Conservation (phyloP, 2,329 filamentous ascomycete genomes). For the Monilinia vaccinii-corymbosi region DNA sequence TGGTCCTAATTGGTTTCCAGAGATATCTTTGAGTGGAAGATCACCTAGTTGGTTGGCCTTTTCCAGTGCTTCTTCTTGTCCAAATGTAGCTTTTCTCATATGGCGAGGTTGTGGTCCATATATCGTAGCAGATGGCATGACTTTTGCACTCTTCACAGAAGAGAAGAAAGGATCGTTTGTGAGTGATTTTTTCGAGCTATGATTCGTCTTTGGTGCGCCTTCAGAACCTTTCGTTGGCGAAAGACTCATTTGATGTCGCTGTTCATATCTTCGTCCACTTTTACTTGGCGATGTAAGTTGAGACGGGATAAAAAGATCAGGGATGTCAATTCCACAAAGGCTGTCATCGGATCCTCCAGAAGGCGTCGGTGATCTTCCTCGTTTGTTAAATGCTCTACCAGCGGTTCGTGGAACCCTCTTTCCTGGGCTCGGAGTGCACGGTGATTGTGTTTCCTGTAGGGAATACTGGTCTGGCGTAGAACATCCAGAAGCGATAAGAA, state of each 20-base stretch:
- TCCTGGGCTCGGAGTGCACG: constrained; percentile 15
- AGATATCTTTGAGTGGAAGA: constrained; percentile 19
- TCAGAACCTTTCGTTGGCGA: constrained; percentile 13
- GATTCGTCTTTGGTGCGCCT: background rate
- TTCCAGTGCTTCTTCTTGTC: constrained; percentile 14
- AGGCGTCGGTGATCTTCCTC: constrained; percentile 12
- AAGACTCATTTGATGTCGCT: constrained; percentile 12
- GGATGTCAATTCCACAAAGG: constrained; percentile 16
- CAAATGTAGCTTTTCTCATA: constrained; percentile 24
- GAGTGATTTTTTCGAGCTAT: background rate
- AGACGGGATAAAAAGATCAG: constrained; percentile 19
- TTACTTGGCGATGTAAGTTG: constrained; percentile 23
- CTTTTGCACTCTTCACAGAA: constrained; percentile 16
- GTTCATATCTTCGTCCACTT: constrained; percentile 6
- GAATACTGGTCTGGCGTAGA: constrained; percentile 17
- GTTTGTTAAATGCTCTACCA: background rate
- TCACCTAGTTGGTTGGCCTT: constrained; percentile 8
- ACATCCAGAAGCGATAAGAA: constrained; percentile 10
- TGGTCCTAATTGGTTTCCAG: constrained; percentile 17
- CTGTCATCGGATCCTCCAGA: constrained; percentile 22
- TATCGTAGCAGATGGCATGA: constrained; percentile 8
- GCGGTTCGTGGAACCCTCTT: constrained; percentile 11
- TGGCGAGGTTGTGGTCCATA: constrained; percentile 17
- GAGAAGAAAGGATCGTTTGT: constrained; percentile 22
- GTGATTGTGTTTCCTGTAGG: constrained; percentile 13